Base-by-base conservation (phyloP, 2,329 filamentous ascomycete genomes). In the Ambrosiella beaveri region DNA sequence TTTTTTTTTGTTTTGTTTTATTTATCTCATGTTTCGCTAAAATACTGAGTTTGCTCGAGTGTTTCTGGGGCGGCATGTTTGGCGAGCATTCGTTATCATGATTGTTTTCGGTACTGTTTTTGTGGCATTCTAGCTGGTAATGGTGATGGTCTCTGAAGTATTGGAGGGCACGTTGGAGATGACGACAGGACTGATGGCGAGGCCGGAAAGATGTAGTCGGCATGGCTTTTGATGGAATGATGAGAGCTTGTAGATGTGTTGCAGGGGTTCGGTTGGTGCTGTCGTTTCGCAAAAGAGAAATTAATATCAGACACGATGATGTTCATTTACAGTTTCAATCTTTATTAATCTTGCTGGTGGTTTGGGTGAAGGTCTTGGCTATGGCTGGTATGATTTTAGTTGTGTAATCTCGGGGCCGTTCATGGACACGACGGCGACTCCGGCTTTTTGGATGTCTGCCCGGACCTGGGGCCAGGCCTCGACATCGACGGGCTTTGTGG, bases 401-500 rank as follows among this genome's bases (percentile, higher is more conserved):
- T 54, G 55, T n/a, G 35, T n/a, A 17, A 59, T 45, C 68, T 84
- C 79, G 52, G 71, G 69, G 6, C 78, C 75, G 41, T 78, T 72
- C 61, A 77, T 69, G 57, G 70, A 72, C 49, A 93, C 75, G 56
- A 93, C 71, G 51, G 66, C 70, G 39, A 91, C 81, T 0, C 85
- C 86, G 11, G 69, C 71, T 45, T 68, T 69, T 61, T 73, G 68
- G 62, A 93, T 73, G 56, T 79, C 78, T 57, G 65, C 65, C 64
- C 74, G 77, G 47, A 70, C 74, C 5, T 71, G 70, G 0, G 73
- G 73, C 85, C 85, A 88, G 13, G 61, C 66, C 1, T 67, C 74
- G 7, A 76, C 73, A 67, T 85, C 78, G 1, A 96, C 88, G 3
- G 86, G 78, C 67, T 75, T 82, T 4, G 86, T 90, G 7, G 76